Evolutionary conservation across 352 stramenopile genomes (phyloP), one percentile per base, ranked within the genome.

Genomic region (Thalassiosira livingstoniorum): DNA sequence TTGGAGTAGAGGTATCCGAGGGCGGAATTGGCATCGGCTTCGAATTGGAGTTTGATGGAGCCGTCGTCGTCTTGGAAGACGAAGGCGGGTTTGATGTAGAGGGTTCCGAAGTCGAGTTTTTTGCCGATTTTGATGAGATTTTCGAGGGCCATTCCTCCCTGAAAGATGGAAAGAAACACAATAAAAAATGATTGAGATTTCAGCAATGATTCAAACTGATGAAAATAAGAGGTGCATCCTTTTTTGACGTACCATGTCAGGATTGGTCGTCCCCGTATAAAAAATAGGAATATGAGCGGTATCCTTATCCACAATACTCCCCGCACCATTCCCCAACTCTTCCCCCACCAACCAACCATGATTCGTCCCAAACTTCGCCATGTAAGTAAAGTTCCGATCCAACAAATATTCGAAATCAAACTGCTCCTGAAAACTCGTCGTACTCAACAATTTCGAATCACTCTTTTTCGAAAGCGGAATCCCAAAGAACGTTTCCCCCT

Each of bases 401-500:
- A 80, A 21, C 37, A 87, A 62, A 35, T 82, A 82, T 31, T 87
- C 81, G 45, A 87, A 87, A 53, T 87, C 81, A 75, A 87, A 87
- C 53, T 87, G 81, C 67, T 85, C 58, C 55, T 87, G 81, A 54
- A 87, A 87, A 34, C 61, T 80, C 23, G 70, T 74, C 2, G 81
- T 87, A 27, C 51, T 71, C 2, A 82, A 55, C 0, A 87, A 35
- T 51, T 87, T 87, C 2, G 81, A 87, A 69, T 83, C 75, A 15
- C 69, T 82, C 37, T 65, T 71, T 39, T 31, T 47, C 2, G 69
- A 82, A 5, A 87, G 45, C 13, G 81, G 81, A 69, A 87, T 87
- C 2, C 81, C 81, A 57, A 87, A 79, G 70, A 87, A 87, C 4
- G 81, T 87, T 32, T 87, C 81, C n/a, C 81, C 81, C 58, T 87